Evolutionary conservation across 179 eudicot genomes (phyloP).

Genomic region (Silene vulgaris): DNA sequence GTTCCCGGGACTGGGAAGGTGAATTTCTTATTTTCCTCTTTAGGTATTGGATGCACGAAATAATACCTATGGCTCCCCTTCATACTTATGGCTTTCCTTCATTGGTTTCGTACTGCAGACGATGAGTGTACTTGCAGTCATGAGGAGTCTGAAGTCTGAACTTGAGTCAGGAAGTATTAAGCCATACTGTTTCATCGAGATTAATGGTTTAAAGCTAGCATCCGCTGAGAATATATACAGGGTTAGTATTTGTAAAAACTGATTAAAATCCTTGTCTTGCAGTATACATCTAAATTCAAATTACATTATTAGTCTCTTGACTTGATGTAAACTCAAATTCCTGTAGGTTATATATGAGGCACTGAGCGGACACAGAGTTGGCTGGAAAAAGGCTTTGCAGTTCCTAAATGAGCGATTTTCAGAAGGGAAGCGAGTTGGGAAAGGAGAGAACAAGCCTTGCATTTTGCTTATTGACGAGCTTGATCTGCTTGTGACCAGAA

Average conservation of each 20-base stretch:
- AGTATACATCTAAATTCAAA: slow-evolving; percentile 14
- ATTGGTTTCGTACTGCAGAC: slow-evolving; percentile 57
- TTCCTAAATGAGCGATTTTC: slow-evolving; percentile 74
- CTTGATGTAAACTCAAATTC: slow-evolving; percentile 21
- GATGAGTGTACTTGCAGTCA: slow-evolving; percentile 93
- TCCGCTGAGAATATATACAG: slow-evolving; percentile 89
- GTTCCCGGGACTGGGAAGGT: slow-evolving; percentile 99
- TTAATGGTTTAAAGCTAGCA: slow-evolving; percentile 88
- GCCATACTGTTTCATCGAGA: slow-evolving; percentile 85
- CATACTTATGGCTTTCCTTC: slow-evolving; percentile 7
- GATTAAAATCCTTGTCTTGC: slow-evolving; percentile 12
- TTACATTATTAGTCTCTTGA: neutral
- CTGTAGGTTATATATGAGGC: slow-evolving; percentile 91
- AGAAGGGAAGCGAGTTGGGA: slow-evolving; percentile 57
- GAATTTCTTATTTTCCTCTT: slow-evolving; percentile 7
- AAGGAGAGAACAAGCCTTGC: slow-evolving; percentile 76
- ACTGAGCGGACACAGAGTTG: slow-evolving; percentile 78
- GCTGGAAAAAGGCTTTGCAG: slow-evolving; percentile 90
- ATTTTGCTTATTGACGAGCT: slow-evolving; percentile 91
- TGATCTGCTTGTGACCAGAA: slow-evolving; percentile 94
- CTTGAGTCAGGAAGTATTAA: slow-evolving; percentile 69
- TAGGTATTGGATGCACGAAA: slow-evolving; percentile 11
- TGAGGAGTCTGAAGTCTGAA: slow-evolving; percentile 81
- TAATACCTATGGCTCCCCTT: slow-evolving; percentile 6
- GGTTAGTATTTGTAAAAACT: slow-evolving; percentile 36